Percentiles rank a stretch among this genome's conserved stretches.
phyloP scores from a whole-genome alignment of 2,329 filamentous ascomycete species.

The Mollisiaceae sp. region DNA sequence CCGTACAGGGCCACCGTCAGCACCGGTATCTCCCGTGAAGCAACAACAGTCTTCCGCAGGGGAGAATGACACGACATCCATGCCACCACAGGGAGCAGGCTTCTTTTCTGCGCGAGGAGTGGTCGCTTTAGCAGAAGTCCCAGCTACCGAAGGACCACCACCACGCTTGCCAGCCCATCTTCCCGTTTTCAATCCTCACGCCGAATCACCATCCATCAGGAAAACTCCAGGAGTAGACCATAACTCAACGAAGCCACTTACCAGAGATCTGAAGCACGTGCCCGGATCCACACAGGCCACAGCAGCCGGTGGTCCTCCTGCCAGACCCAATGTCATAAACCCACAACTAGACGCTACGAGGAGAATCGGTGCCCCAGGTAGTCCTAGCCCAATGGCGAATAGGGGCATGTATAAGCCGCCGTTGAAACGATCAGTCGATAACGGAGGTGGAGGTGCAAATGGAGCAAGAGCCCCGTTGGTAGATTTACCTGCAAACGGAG shows the following conservation, averaged over 20 bases:
- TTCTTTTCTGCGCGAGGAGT: constrained; percentile 76
- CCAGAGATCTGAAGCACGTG: constrained; percentile 59
- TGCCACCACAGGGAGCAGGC: constrained; percentile 45
- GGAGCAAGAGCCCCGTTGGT: constrained; percentile 34
- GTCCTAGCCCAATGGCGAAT: constrained; percentile 61
- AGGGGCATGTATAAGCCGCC: constrained; percentile 63
- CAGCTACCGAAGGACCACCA: constrained; percentile 34
- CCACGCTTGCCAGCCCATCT: constrained; percentile 50
- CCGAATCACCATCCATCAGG: constrained; percentile 83
- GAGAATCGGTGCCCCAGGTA: constrained; percentile 63
- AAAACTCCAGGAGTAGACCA: constrained; percentile 90
- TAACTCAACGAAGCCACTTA: constrained; percentile 72
- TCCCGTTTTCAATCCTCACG: constrained; percentile 72
- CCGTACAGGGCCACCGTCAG: constrained; percentile 36
- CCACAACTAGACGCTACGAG: constrained; percentile 59
- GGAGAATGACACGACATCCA: constrained; percentile 23
- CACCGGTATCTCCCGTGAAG: constrained; percentile 35
- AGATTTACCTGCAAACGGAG: constrained; percentile 40
- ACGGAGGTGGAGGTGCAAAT: constrained; percentile 11
- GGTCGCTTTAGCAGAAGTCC: constrained; percentile 55
- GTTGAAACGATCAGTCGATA: constrained; percentile 47
- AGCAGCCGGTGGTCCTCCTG: constrained; percentile 12
- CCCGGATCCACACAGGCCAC: constrained; percentile 42
- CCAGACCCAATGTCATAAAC: constrained; percentile 54
- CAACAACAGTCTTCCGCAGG: constrained; percentile 23